A percentile compares a stretch with the other conserved stretches of the same genome.
phyloP scores from a whole-genome alignment of 2,329 filamentous ascomycete species.

The Neurospora sp. region DNA sequence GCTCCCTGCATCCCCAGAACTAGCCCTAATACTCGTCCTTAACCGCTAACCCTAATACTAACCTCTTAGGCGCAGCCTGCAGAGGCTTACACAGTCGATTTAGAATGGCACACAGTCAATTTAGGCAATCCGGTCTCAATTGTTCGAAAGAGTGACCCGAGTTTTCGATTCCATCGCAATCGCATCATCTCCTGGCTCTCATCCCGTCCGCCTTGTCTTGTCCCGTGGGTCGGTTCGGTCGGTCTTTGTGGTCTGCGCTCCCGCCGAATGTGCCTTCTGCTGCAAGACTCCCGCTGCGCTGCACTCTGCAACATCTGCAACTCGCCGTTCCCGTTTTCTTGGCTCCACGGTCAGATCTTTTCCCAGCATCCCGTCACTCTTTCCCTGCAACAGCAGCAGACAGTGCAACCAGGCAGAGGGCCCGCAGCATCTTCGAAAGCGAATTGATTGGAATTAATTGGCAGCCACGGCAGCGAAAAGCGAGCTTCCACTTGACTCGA shows the following conservation, averaged over 20 bases:
- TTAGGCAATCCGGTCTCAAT: too few relatives aligned
- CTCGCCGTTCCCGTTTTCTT: background rate
- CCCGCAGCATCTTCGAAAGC: background rate
- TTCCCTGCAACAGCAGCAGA: background rate
- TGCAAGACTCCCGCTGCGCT: background rate
- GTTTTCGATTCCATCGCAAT: too few relatives aligned
- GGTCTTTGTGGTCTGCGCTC: background rate
- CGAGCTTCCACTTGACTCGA: background rate
- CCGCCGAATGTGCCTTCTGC: background rate
- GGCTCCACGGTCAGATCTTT: background rate
- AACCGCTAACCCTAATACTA: too few relatives aligned
- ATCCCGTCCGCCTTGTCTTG: background rate
- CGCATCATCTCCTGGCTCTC: background rate
- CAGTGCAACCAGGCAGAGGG: background rate
- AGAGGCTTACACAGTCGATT: too few relatives aligned
- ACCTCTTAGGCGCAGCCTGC: too few relatives aligned
- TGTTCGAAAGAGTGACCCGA: too few relatives aligned
- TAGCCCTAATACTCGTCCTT: too few relatives aligned
- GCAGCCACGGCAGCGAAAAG: background rate
- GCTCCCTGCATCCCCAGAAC: too few relatives aligned
- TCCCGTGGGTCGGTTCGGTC: background rate
- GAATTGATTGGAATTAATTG: background rate
- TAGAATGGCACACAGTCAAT: too few relatives aligned
- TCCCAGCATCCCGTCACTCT: background rate
- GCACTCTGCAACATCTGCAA: background rate